Evolutionary conservation across 441 rosid genomes (phyloP).

Genomic region (Corymbia calophylla): DNA sequence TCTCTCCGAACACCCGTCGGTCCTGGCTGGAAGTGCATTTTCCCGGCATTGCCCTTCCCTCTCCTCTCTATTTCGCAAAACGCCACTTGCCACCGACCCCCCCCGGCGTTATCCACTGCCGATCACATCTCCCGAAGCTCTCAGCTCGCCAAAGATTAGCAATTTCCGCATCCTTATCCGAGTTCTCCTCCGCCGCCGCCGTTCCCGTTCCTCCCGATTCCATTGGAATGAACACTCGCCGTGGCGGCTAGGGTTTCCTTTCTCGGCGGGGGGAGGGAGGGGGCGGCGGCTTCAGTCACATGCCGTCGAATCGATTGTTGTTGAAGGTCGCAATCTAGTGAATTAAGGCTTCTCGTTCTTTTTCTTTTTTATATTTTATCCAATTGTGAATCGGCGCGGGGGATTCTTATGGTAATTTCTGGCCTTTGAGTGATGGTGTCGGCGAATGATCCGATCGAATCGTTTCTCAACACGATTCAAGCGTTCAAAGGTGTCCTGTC

Average conservation of each 20-base stretch:
- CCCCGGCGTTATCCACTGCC: neutral
- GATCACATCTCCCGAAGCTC: neutral
- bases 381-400: neutral
- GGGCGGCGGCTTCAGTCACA: neutral
- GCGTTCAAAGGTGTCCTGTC: constrained; percentile 54
- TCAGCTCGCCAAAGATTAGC: neutral
- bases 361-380: neutral
- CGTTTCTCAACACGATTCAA: constrained; percentile 65
- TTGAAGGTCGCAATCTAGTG: neutral
- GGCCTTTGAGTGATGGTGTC: constrained; percentile 47
- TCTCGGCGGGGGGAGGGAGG: neutral
- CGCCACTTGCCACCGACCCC: neutral
- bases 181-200: neutral
- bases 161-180: neutral
- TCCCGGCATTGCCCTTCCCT: neutral
- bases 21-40: neutral
- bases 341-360: neutral
- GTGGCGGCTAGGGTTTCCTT: neutral
- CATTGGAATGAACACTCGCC: neutral
- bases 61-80: neutral
- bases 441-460: constrained; percentile 61
- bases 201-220: neutral
- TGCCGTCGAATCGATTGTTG: neutral
- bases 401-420: neutral
- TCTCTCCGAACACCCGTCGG: neutral